phyloP scores from a whole-genome alignment of 2,329 filamentous ascomycete genomes.

The Colletotrichum higginsianum region DNA sequence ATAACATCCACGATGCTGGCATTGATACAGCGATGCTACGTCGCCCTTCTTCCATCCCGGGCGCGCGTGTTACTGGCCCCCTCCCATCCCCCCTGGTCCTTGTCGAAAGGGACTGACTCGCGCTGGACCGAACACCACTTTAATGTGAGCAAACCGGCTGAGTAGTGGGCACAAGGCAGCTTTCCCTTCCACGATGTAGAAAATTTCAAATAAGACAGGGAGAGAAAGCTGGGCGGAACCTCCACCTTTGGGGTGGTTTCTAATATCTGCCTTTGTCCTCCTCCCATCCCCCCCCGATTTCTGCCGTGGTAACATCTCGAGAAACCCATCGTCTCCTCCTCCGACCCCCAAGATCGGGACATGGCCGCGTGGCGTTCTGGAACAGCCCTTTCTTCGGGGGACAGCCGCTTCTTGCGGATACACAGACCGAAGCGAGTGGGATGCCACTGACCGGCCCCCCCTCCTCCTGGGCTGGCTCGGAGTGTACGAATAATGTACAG shows the following conservation, averaged over 20 bases:
- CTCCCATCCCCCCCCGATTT: constrained; percentile 3
- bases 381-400: constrained; percentile 14
- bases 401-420: constrained; percentile 14
- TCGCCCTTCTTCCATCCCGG: constrained; percentile 13
- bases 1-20: constrained; percentile 19
- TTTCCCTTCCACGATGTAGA: constrained; percentile 6
- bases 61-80: neutral
- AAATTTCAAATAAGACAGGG: neutral
- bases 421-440: constrained; percentile 21
- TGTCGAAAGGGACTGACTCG: constrained; percentile 30
- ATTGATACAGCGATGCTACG: constrained; percentile 10
- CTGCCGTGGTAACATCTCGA: constrained; percentile 5
- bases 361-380: constrained; percentile 12
- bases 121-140: constrained; percentile 7
- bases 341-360: constrained; percentile 9
- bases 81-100: constrained; percentile 6
- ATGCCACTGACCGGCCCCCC: neutral
- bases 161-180: neutral
- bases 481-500: too few relatives aligned
- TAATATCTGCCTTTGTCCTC: too few relatives aligned
- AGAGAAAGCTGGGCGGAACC: neutral
- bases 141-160: constrained; percentile 20
- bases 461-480: constrained; percentile 1
- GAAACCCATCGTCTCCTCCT: neutral
- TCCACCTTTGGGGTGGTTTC: neutral